Base-by-base conservation (phyloP, 352 stramenopile species). In the Aphanomyces cochlioides region DNA sequence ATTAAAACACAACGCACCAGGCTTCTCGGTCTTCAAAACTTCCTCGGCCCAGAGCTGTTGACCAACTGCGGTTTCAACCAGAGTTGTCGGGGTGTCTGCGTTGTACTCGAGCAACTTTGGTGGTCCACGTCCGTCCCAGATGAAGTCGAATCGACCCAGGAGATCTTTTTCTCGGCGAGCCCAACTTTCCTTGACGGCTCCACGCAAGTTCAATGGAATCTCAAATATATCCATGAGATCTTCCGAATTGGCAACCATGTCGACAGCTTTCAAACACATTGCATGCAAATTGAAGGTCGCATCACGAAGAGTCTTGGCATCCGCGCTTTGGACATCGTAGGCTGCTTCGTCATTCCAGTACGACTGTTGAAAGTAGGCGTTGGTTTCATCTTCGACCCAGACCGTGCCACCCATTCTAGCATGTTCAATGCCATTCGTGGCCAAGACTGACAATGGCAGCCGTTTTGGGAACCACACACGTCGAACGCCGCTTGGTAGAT, bases 51-150 rank as follows among this genome's bases (percentile, higher is more conserved):
- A 66, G 38, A 66, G 37, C 15, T 41, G 57, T 38, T 66, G 57
- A 5, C 57, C 57, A 12, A 66, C 57, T 15, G 6, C 57, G n/a
- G 40, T 53, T n/a, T 66, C 57, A 7, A 66, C 57, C 21, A 66
- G 38, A 21, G 50, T 43, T 3, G 40, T 66, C 3, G 57, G 57
- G 1, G 57, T 66, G 57, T 66, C 57, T 15, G 57, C 57, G 39
- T 66, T 66, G 39, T 66, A 66, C 57, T 66, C 57, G 57, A 66
- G 57, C 13, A 66, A n/a, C 40, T 66, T 66, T 19, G 57, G 57
- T 7, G 5, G 38, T 3, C 39, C 57, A 1, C 13, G 34, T 38
- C 57, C 57, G 39, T 66, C 57, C 57, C 57, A 66, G 57, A 28
- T 66, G 17, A 66, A 66, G 38, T 66, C 57, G 19, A 66, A 66